These are phyloP conservation scores for Amanita muscaria DNA, from an alignment of 768 basidiomycete genomes.

Conservation along the genomic window DNA sequence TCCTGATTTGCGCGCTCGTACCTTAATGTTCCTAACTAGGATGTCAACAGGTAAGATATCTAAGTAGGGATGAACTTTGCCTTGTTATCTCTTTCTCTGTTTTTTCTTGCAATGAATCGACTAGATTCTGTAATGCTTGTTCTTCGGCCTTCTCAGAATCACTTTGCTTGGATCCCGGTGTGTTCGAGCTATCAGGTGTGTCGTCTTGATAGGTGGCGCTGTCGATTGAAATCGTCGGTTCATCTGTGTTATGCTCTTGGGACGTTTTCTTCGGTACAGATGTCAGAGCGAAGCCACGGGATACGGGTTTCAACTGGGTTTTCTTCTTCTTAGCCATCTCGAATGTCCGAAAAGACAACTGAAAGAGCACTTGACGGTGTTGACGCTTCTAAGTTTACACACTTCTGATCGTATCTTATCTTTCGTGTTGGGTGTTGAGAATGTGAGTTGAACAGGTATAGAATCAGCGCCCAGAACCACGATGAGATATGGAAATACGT, in stretches of 20 bases:
- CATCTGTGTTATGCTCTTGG: constrained; percentile 17
- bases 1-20: constrained; percentile 9
- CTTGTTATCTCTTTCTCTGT: constrained; percentile 77
- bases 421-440: too few species aligned
- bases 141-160: constrained; percentile 38
- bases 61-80: constrained; percentile 26
- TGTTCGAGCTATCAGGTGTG: constrained; percentile 5
- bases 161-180: constrained; percentile 20
- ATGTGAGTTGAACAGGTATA: background rate
- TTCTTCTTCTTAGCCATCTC: constrained; percentile 82
- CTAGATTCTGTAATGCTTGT: constrained; percentile 54
- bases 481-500: background rate
- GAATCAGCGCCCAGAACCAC: background rate
- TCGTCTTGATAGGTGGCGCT: constrained; percentile 1
- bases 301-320: constrained; percentile 65
- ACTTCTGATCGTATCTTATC: too few species aligned
- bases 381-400: too few species aligned
- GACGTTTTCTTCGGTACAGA: constrained; percentile 72
- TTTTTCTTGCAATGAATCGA: constrained; percentile 82
- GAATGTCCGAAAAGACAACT: background rate
- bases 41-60: constrained; percentile 1
- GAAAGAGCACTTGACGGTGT: background rate
- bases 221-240: constrained; percentile 12
- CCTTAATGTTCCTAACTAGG: constrained; percentile 27
- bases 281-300: constrained; percentile 72